Evolutionary conservation across 139 green algal species (phyloP), one percentile per base, ranked within the genome.

Genomic region (Tetraselmis chui): DNA sequence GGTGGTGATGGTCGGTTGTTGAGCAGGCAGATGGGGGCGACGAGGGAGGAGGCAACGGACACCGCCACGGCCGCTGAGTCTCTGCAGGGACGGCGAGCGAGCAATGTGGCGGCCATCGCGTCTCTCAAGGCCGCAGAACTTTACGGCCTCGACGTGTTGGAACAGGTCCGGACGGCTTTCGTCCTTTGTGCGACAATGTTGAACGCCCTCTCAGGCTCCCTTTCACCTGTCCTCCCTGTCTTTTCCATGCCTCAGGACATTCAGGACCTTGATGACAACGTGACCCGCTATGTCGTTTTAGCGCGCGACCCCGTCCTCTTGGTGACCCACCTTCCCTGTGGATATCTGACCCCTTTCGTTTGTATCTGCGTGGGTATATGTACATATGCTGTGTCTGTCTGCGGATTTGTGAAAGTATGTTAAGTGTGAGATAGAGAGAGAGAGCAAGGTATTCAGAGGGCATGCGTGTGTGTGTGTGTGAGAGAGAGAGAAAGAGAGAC

Each of bases 61-160:
- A 83, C 79, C 2, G 79, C 79, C 59, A 45, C 30, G 2, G 79
- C 79, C n/a, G 79, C 79, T 2, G n/a, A 83, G 79, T 30, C 28
- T 30, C 59, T 83, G 24, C 28, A 32, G 2, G 79, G 80, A 2
- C n/a, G 23, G 2, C 11, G 32, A 28, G 30, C 18, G 23, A 2
- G 23, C 27, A 31, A 30, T 27, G 31, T 31, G 26, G 79, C 79
- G 2, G 79, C 79, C n/a, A 32, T 83, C 2, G 79, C 79, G 26
- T 59, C 27, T 18, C 30, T 45, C 59, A 30, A 45, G 28, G 79
- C 79, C 25, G 79, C 29, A 27, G 79, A 83, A 28, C 23, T 80
- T 18, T 83, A 83, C 22, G 79, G 79, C n/a, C 58, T 83, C 2
- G 59, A 81, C 22, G 29, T 83, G 27, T 31, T 83, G n/a, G 79